Base-by-base conservation (phyloP, 2,329 filamentous ascomycete genomes). In the Botrytis porri region DNA sequence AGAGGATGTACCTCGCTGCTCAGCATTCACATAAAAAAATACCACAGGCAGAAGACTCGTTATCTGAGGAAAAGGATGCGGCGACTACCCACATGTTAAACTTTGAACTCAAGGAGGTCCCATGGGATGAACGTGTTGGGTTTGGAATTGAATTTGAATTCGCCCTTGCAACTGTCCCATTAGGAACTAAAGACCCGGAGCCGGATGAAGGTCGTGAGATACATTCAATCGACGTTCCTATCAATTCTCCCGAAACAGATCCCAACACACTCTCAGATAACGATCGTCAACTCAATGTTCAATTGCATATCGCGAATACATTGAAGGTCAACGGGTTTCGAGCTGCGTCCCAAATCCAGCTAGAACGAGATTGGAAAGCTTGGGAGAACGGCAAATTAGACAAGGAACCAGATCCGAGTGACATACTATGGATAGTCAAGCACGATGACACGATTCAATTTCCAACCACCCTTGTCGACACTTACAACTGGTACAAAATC, bases 141-240 rank as follows among this genome's bases (percentile, higher is more conserved):
- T 78, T 78, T 60, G 77, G 77, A 37, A 72, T 78, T 2, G 77
- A 78, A 60, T 51, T 78, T 22, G 76, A 78, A 65, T 77, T 78
- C 43, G 59, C 65, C n/a, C 59, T 77, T 37, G 75, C 74, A 29
- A 72, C 72, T 32, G n/a, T 72, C 3, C 43, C 65, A n/a, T 32
- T 59, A 10, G 59, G 45, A 10, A 39, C 39, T 9, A n/a, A 45
- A 45, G 75, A 77, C 43, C 73, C 74, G 2, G 48, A 77, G 10
- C 73, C 71, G 1, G 3, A 43, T 3, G 70, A 76, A 37, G 32
- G 45, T 22, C 73, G 75, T 45, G 51, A 37, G 22, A 45, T 70
- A 61, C 43, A 70, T 22, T 67, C 70, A 25, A 67, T 72, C 16
- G 51, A 59, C n/a, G 61, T 43, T 8, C 45, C 61, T 45, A 14